Evolutionary conservation across 129 eudicot species (phyloP).

Genomic region (Pseudognaphalium luteoalbum): DNA sequence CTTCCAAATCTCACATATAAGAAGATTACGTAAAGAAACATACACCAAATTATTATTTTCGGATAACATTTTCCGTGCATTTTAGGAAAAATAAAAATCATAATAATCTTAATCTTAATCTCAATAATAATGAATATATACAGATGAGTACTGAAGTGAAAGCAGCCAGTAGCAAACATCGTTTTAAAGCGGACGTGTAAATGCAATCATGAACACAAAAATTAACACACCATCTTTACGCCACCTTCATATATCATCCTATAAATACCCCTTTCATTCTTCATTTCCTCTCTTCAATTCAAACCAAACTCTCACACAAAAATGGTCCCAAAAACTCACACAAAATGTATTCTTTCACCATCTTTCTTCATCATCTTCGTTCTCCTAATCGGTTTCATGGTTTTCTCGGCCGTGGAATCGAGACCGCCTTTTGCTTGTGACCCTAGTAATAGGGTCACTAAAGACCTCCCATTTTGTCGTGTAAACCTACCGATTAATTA

Average conservation of each 20-base stretch:
- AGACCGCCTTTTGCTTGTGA: slow-evolving; percentile 85
- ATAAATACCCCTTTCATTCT: slow-evolving; percentile 35
- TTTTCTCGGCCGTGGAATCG: slow-evolving; percentile 33
- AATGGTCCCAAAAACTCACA: slow-evolving; percentile 31
- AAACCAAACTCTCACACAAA: slow-evolving; percentile 36
- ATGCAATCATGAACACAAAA: slow-evolving; percentile 32
- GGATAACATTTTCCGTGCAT: slow-evolving; percentile 7
- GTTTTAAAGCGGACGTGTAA: slow-evolving; percentile 38
- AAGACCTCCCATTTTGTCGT: slow-evolving; percentile 60
- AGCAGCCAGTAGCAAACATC: slow-evolving; percentile 35
- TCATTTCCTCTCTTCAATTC: slow-evolving; percentile 33
- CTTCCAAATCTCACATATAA: too few species aligned
- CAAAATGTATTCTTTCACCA: slow-evolving; percentile 37
- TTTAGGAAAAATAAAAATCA: background rate
- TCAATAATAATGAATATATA: background rate
- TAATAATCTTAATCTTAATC: background rate
- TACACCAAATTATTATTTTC: background rate
- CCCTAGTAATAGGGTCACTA: slow-evolving; percentile 49
- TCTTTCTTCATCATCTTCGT: slow-evolving; percentile 20
- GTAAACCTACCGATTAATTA: slow-evolving; percentile 46
- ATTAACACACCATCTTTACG: slow-evolving; percentile 36
- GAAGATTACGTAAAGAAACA: background rate
- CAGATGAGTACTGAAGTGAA: slow-evolving; percentile 8
- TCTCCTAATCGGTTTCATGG: slow-evolving; percentile 19
- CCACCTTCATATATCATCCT: slow-evolving; percentile 31